Conservation (phyloP, 179 eudicot genomes). For the Silene coronaria region DNA sequence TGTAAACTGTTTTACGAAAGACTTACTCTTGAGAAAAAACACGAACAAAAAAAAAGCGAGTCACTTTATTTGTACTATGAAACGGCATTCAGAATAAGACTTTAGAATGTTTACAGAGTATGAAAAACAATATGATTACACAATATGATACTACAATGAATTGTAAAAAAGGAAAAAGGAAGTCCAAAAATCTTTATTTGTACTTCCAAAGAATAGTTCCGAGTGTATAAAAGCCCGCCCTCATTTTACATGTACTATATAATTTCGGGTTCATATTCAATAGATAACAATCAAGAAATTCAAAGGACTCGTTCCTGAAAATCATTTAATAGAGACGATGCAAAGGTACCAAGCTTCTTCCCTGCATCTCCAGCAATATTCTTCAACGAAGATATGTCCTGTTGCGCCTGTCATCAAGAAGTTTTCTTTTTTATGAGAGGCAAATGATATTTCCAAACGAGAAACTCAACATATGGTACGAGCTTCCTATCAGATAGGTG, state of each 20-base stretch:
- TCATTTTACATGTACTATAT: constrained; percentile 37
- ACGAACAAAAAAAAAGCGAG: too few relatives aligned
- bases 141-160: constrained; percentile 11
- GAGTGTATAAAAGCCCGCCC: constrained; percentile 5
- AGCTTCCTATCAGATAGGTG: not conserved
- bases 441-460: not conserved
- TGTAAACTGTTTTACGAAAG: too few relatives aligned
- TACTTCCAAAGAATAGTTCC: constrained; percentile 26
- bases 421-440: too few relatives aligned
- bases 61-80: too few relatives aligned
- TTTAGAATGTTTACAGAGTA: constrained; percentile 8
- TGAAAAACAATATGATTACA: not conserved
- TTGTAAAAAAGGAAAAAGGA: not conserved
- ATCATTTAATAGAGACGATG: constrained; percentile 63
- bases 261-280: constrained; percentile 15
- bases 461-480: not conserved
- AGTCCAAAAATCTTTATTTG: constrained; percentile 17
- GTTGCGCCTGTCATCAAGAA: constrained; percentile 75
- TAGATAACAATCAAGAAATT: constrained; percentile 22
- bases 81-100: not conserved
- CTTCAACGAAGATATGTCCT: constrained; percentile 87
- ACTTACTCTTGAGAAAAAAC: too few relatives aligned
- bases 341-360: constrained; percentile 73
- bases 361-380: constrained; percentile 96
- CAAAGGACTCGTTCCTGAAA: constrained; percentile 80